Evolutionary conservation across 805 yeast genomes (phyloP).

Genomic region (Clavispora carvajalis): DNA sequence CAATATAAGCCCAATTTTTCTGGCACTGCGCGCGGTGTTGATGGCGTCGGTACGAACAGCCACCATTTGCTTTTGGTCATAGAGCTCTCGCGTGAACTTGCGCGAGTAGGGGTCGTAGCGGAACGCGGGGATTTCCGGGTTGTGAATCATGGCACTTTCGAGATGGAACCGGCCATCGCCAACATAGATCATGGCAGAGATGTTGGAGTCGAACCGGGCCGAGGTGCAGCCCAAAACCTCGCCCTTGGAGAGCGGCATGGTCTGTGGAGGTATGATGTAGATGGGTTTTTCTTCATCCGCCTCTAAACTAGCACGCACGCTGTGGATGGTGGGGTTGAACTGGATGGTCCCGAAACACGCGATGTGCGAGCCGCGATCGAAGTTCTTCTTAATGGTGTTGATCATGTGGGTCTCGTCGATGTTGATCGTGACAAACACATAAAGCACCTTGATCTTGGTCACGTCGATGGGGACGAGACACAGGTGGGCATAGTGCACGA

Average conservation of each 20-base stretch:
- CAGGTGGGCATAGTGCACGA: conserved; percentile 95
- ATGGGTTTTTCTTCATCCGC: conserved; percentile 46
- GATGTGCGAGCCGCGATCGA: conserved; percentile 54
- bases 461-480: conserved; percentile 94
- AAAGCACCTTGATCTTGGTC: conserved; percentile 85
- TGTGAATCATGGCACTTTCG: conserved; percentile 95
- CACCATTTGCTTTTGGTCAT: conserved; percentile 81
- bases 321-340: conserved; percentile 90
- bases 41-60: conserved; percentile 72
- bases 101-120: conserved; percentile 94
- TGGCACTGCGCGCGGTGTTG: conserved; percentile 50
- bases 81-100: conserved; percentile 82
- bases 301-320: conserved; percentile 57
- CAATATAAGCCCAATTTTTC: conserved; percentile 74
- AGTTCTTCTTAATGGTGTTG: conserved; percentile 70
- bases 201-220: conserved; percentile 60
- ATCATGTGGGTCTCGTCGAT: conserved; percentile 80
- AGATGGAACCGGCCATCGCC: conserved; percentile 97
- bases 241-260: conserved; percentile 87
- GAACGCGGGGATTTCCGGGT: conserved; percentile 86
- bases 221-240: conserved; percentile 97
- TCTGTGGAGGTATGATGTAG: conserved; percentile 79
- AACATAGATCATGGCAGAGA: conserved; percentile 79
- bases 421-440: conserved; percentile 88
- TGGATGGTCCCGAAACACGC: conserved; percentile 96